Evolutionary conservation across 306 rosid genomes (phyloP).

Genomic region (Trifolium fragiferum): DNA sequence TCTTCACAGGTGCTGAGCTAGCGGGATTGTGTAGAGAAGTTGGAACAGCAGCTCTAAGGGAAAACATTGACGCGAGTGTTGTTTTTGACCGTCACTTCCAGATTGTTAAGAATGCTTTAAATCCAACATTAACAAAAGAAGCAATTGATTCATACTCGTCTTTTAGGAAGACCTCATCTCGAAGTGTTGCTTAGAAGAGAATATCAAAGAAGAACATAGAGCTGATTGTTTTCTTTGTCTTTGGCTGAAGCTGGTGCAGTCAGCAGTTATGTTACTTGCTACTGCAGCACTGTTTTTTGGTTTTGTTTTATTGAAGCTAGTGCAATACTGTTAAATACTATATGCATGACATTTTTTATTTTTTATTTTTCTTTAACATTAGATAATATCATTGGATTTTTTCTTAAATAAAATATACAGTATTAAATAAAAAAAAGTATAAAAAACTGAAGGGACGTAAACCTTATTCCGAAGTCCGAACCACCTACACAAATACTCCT

Average conservation of each 20-base stretch:
- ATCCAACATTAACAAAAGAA: constrained; percentile 65
- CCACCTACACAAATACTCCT: no score
- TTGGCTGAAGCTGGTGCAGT: background rate
- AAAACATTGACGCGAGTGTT: constrained; percentile 66
- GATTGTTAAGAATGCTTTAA: constrained; percentile 63
- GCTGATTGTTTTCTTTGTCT: background rate
- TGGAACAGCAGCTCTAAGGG: constrained; percentile 82
- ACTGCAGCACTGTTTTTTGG: background rate
- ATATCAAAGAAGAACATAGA: background rate
- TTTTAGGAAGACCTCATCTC: constrained; percentile 61
- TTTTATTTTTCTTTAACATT: background rate
- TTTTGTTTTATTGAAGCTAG: background rate
- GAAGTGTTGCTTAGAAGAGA: constrained; percentile 21
- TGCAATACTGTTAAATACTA: background rate
- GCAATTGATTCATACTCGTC: constrained; percentile 57
- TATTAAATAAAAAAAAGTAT: no score
- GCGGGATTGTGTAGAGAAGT: constrained; percentile 88
- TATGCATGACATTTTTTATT: background rate
- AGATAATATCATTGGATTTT: background rate
- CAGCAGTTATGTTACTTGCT: background rate
- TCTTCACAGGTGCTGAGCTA: constrained; percentile 91
- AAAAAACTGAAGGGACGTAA: no score
- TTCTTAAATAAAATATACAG: no score
- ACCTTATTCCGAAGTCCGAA: no score
- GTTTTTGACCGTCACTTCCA: constrained; percentile 72